Percentiles rank a stretch among this genome's conserved stretches.
Conservation (phyloP, 1,284 basidiomycete genomes). For the Leccinum variabile region DNA sequence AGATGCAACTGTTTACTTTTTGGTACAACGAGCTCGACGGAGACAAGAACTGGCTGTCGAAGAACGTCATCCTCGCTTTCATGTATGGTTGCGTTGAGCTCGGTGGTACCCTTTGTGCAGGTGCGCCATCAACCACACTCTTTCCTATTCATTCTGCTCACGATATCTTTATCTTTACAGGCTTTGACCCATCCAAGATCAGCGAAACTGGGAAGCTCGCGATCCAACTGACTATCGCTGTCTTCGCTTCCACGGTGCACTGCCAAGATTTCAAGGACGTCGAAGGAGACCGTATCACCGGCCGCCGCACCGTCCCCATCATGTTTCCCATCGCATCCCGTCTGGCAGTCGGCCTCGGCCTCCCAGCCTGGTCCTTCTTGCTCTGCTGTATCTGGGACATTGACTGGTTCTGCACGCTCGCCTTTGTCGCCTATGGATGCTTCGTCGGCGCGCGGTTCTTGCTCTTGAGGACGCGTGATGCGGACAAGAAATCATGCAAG, state of each 20-base stretch:
- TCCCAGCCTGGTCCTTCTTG: conserved; percentile 27
- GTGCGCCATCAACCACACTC: conserved; percentile 23
- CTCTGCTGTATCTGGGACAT: conserved; percentile 31
- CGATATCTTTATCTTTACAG: conserved; percentile 8
- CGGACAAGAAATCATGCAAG: conserved; percentile 35
- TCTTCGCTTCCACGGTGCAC: conserved; percentile 40
- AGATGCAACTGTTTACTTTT: conserved; percentile 32
- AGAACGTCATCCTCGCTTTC: conserved; percentile 39
- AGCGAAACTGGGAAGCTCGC: conserved; percentile 29
- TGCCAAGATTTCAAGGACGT: conserved; percentile 44
- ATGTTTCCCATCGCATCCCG: conserved; percentile 33
- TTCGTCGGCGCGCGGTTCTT: conserved; percentile 33
- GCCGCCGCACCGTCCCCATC: conserved; percentile 39
- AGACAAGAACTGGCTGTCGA: conserved; percentile 39
- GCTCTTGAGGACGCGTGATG: conserved; percentile 21
- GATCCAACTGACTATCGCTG: conserved; percentile 28
- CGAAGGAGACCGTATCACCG: conserved; percentile 35
- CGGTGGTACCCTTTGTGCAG: conserved; percentile 40
- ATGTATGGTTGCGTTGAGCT: conserved; percentile 41
- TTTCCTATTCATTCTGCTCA: conserved; percentile 1
- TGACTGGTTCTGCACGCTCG: conserved; percentile 22
- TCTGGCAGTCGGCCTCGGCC: conserved; percentile 25
- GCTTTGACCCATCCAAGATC: conserved; percentile 14
- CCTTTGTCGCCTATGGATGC: conserved; percentile 30
- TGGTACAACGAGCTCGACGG: conserved; percentile 41